Evolutionary conservation across 1,284 basidiomycete genomes (phyloP).

Genomic region (Cutaneotrichosporon dermatis): DNA sequence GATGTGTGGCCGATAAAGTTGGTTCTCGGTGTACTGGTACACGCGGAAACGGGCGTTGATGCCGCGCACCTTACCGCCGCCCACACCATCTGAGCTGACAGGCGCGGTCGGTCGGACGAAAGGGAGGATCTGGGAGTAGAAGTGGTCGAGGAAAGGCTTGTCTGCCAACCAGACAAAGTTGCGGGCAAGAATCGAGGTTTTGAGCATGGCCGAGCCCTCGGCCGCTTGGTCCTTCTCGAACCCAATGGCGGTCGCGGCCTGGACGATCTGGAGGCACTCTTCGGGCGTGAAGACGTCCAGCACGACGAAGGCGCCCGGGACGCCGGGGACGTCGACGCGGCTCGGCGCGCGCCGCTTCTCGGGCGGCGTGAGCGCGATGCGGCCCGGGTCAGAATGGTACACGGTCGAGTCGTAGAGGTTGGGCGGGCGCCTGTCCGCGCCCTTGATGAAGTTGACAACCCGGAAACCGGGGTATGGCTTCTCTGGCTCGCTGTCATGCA

Average conservation of each 20-base stretch:
- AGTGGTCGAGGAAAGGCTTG: slow-evolving; percentile 48
- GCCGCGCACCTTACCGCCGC: slow-evolving; percentile 53
- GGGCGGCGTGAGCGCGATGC: slow-evolving; percentile 49
- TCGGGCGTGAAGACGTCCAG: slow-evolving; percentile 53
- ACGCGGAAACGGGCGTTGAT: slow-evolving; percentile 56
- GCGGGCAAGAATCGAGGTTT: slow-evolving; percentile 53
- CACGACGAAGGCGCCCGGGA: slow-evolving; percentile 54
- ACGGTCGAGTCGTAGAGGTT: slow-evolving; percentile 56
- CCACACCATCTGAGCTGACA: slow-evolving; percentile 33
- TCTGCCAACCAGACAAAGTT: slow-evolving; percentile 59
- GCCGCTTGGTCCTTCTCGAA: slow-evolving; percentile 56
- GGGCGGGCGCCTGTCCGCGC: slow-evolving; percentile 50
- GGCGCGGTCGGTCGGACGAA: slow-evolving; percentile 48
- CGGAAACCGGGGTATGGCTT: slow-evolving; percentile 33
- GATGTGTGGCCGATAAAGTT: slow-evolving; percentile 55
- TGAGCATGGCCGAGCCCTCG: slow-evolving; percentile 50
- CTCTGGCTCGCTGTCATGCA: slow-evolving; percentile 3
- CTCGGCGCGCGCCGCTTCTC: slow-evolving; percentile 19
- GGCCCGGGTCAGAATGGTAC: slow-evolving; percentile 50
- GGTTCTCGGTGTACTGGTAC: slow-evolving; percentile 55
- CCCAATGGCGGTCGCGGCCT: slow-evolving; percentile 53
- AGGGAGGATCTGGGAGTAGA: slow-evolving; percentile 51
- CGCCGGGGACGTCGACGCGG: slow-evolving; percentile 46
- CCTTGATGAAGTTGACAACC: slow-evolving; percentile 45
- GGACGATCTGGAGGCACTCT: slow-evolving; percentile 54